Evolutionary conservation across 1,284 basidiomycete genomes (phyloP), one percentile per base, ranked within the genome.

Genomic region (Puccinia brachypodii): DNA sequence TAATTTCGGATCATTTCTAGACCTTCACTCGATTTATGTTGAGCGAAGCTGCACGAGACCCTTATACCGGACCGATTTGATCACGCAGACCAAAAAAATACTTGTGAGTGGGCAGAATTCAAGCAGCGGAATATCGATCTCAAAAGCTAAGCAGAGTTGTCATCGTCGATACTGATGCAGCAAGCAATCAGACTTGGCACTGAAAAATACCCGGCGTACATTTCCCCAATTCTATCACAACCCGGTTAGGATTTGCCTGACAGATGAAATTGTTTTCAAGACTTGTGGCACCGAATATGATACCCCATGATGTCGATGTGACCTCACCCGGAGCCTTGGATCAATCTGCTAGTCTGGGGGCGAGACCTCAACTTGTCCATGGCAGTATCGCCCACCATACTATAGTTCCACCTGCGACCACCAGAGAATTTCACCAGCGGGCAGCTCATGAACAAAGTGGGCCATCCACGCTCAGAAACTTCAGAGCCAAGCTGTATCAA

Each of bases 391-490:
- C 38, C 42, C 42, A 47, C 0, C 62, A 64, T 40, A 36, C 36
- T 40, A 14, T 42, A 28, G 25, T 28, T 14, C 25, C 64, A 38
- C 3, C 31, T 14, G 2, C 40, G 6, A 25, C 42, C 44, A 2
- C 42, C 44, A 47, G 47, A 13, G 31, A n/a, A 13, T 71, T 71
- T 71, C 42, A 71, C 6, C 44, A 38, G 42, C 16, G 16, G 25
- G 40, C 42, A 3, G 36, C 28, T 33, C n/a, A 71, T 71, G 22
- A 44, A 71, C 68, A 71, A 47, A 71, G 68, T 71, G 68, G 68
- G 7, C n/a, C 68, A 71, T 71, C 44, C 44, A 44, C 25, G 44
- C 62, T 28, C 31, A 64, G 62, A 40, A 64, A 36, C 6, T 64
- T 64, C 62, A 33, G 19, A 64, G 31, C 31, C 36, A 64, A 40